Conservation (phyloP, 345 rosid species). For the Linum trigynum region DNA sequence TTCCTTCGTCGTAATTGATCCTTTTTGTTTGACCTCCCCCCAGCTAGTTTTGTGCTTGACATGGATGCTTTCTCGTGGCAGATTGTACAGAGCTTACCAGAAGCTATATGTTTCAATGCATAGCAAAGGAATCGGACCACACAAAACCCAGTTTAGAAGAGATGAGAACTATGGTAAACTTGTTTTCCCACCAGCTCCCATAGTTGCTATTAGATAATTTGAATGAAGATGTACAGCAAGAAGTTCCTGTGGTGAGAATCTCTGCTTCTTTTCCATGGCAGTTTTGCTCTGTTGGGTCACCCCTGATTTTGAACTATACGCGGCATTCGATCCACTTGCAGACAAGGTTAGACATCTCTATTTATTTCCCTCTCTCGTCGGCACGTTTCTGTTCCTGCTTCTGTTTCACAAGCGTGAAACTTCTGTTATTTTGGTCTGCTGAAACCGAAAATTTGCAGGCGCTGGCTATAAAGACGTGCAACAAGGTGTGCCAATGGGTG, state of each 20-base stretch:
- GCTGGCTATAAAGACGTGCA: constrained; percentile 83
- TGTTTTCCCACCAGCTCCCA: background rate
- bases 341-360: constrained; percentile 55
- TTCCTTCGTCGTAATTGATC: background rate
- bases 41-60: constrained; percentile 5
- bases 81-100: constrained; percentile 92
- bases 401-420: background rate
- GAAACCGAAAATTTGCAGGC: constrained; percentile 32
- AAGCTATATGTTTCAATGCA: constrained; percentile 87
- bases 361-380: background rate
- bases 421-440: too few relatives aligned
- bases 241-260: background rate
- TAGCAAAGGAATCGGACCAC: constrained; percentile 67
- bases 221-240: background rate
- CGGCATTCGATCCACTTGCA: constrained; percentile 96
- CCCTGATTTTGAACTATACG: constrained; percentile 91
- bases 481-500: constrained; percentile 86
- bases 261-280: constrained; percentile 25
- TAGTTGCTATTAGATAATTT: too few relatives aligned
- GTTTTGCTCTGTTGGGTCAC: constrained; percentile 97
- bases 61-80: constrained; percentile 29
- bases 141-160: constrained; percentile 96
- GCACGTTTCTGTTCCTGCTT: background rate
- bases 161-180: constrained; percentile 73
- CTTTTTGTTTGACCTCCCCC: background rate